These are phyloP conservation scores for Oidium heveae DNA, from an alignment of 2,329 filamentous ascomycete species.

Conservation along the genomic window DNA sequence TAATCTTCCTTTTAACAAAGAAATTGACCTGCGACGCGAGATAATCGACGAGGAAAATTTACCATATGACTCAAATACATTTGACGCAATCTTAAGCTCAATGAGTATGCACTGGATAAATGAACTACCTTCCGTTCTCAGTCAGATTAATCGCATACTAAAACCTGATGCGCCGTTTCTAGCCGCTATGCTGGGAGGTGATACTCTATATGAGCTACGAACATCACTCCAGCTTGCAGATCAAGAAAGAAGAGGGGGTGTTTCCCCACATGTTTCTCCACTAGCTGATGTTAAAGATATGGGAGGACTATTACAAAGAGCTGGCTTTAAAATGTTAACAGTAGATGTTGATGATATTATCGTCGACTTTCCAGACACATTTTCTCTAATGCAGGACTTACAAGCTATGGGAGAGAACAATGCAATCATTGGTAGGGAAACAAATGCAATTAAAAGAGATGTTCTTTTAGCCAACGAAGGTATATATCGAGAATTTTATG, in stretches of 20 bases:
- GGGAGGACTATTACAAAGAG: conserved; percentile 60
- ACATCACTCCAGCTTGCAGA: conserved; percentile 85
- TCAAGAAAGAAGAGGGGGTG: conserved; percentile 69
- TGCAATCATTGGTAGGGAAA: conserved; percentile 63
- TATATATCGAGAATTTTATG: conserved; percentile 73
- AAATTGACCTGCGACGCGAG: conserved; percentile 45
- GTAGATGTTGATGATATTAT: conserved; percentile 95
- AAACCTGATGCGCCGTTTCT: conserved; percentile 85
- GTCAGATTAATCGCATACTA: conserved; percentile 63
- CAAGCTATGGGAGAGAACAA: conserved; percentile 94
- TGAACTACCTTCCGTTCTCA: conserved; percentile 63
- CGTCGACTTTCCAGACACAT: conserved; percentile 75
- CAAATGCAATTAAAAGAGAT: conserved; percentile 52
- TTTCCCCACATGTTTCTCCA: conserved; percentile 74
- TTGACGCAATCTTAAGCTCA: conserved; percentile 76
- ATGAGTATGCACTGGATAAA: conserved; percentile 94
- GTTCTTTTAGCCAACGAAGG: conserved; percentile 68
- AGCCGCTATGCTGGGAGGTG: conserved; percentile 87
- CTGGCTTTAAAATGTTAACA: conserved; percentile 86
- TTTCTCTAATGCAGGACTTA: conserved; percentile 77
- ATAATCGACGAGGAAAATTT: conserved; percentile 54
- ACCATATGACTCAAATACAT: conserved; percentile 50
- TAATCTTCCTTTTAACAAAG: conserved; percentile 45
- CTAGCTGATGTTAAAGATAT: conserved; percentile 81
- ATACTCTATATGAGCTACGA: conserved; percentile 78